A percentile compares a stretch with the other conserved stretches of the same genome.
Conservation (phyloP, 306 rosid species). For the Sindora glabra region DNA sequence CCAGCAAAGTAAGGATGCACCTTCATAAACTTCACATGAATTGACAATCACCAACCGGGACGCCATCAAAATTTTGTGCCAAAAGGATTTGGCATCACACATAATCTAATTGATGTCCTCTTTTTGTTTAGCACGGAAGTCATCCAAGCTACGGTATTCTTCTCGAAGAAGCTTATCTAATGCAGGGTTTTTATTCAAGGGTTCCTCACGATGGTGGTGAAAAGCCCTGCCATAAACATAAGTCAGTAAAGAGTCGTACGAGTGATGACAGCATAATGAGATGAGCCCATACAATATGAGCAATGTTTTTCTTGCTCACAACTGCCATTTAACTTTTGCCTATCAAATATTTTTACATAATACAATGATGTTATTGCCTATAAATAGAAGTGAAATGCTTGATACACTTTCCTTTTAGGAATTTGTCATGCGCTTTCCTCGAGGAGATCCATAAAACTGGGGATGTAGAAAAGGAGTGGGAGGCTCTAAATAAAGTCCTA, state of each 20-base stretch:
- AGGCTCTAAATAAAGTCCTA: no score
- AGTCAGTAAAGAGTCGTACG: neutral
- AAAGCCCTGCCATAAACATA: conserved; percentile 74
- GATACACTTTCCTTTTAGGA: no score
- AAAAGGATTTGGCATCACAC: conserved; percentile 15
- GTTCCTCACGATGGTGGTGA: conserved; percentile 65
- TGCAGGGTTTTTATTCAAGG: conserved; percentile 58
- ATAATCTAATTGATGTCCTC: conserved; percentile 28
- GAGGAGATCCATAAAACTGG: no score
- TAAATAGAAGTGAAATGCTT: no score
- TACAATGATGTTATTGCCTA: no score
- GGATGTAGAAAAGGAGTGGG: no score
- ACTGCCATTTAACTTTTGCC: no score
- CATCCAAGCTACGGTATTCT: conserved; percentile 71
- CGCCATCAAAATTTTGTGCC: conserved; percentile 21
- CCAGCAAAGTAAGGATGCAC: conserved; percentile 32
- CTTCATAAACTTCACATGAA: conserved; percentile 32
- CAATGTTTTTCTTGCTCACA: neutral
- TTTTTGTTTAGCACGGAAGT: conserved; percentile 78
- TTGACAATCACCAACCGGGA: conserved; percentile 41
- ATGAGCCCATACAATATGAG: neutral
- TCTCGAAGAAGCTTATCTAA: conserved; percentile 67
- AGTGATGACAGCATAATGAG: neutral
- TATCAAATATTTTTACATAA: no score
- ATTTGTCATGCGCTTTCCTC: no score